Evolutionary conservation across 2,329 filamentous ascomycete genomes (phyloP).

Genomic region (Ophiostoma piceae): DNA sequence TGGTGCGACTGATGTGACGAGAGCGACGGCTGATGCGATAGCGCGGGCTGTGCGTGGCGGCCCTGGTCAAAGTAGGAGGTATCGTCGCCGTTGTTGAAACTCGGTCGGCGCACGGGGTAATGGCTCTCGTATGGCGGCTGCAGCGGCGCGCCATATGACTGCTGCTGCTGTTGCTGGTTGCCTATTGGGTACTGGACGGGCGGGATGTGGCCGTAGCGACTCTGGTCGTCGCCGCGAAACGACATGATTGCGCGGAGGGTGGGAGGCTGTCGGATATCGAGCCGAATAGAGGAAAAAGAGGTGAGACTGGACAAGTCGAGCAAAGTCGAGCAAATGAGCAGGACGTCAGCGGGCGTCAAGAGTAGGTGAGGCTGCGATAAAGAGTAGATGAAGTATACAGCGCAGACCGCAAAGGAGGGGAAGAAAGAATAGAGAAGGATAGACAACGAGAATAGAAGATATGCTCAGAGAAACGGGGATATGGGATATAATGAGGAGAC

Average conservation of each 20-base stretch:
- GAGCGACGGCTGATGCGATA: background rate
- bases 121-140: conserved; percentile 31
- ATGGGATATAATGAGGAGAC: background rate
- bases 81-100: conserved; percentile 75
- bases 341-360: background rate
- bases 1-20: conserved; percentile 1
- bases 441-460: too few relatives aligned
- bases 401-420: background rate
- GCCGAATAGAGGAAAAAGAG: background rate
- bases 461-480: background rate
- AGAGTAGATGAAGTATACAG: background rate
- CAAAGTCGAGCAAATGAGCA: background rate
- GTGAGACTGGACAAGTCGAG: background rate
- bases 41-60: background rate
- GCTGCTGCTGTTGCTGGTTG: conserved; percentile 31
- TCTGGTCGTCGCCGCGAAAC: conserved; percentile 57
- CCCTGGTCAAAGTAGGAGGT: conserved; percentile 46
- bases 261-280: background rate
- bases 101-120: conserved; percentile 53
- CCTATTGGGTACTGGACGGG: conserved; percentile 59
- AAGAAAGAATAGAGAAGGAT: too few relatives aligned
- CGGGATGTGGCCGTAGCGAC: conserved; percentile 61
- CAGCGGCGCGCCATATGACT: conserved; percentile 17
- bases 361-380: background rate
- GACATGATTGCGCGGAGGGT: conserved; percentile 45